phyloP scores from a whole-genome alignment of 306 rosid genomes.

The Castanopsis chinensis region DNA sequence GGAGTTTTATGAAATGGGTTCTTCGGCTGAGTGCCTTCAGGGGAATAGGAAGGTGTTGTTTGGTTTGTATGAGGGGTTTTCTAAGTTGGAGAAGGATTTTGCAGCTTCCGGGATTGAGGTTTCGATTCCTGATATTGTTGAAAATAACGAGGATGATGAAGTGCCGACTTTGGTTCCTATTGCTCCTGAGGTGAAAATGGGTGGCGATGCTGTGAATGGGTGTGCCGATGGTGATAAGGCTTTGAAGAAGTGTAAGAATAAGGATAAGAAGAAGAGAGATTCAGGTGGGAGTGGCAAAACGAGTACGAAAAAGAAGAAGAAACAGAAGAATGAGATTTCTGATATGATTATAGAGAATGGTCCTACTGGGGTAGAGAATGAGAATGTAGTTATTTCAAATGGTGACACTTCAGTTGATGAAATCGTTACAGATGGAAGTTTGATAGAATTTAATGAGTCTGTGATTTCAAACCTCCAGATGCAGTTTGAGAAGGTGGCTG shows the following conservation, averaged over 20 bases:
- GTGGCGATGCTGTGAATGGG: constrained; percentile 20
- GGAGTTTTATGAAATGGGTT: constrained; percentile 70
- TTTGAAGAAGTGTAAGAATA: constrained; percentile 43
- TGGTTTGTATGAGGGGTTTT: constrained; percentile 62
- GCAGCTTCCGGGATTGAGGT: constrained; percentile 50
- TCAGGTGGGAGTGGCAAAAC: constrained; percentile 16
- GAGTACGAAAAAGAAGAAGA: constrained; percentile 37
- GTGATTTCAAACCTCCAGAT: constrained; percentile 76
- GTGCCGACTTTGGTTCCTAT: constrained; percentile 60
- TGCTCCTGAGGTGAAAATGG: constrained; percentile 32
- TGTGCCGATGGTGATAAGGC: constrained; percentile 17
- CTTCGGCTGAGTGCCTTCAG: constrained; percentile 70
- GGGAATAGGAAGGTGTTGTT: constrained; percentile 78
- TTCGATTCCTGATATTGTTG: constrained; percentile 40
- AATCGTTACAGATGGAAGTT: constrained; percentile 19
- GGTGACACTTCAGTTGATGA: constrained; percentile 30
- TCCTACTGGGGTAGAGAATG: constrained; percentile 17
- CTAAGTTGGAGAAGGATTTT: constrained; percentile 77
- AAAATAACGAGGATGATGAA: constrained; percentile 47
- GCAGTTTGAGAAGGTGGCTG: constrained; percentile 89
- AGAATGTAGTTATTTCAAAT: constrained; percentile 29
- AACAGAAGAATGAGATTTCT: constrained; percentile 25
- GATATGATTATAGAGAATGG: constrained; percentile 16
- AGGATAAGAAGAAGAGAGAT: constrained; percentile 30
- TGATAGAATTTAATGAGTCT: constrained; percentile 38